Base-by-base conservation (phyloP, 345 rosid genomes). In the Eucalyptus regnans region DNA sequence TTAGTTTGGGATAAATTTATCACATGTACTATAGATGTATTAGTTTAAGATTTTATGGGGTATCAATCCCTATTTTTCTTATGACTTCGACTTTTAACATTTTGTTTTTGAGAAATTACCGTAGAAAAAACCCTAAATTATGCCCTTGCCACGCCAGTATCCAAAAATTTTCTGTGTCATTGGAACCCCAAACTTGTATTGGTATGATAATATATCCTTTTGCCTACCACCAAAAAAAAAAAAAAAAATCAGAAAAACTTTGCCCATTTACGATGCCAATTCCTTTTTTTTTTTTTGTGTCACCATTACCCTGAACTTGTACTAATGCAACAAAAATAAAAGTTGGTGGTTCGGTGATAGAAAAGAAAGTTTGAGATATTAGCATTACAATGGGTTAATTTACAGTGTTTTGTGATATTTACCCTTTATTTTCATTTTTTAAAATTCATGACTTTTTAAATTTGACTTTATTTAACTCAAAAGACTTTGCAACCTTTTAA, bases 101-200 rank as follows among this genome's bases (percentile, higher is more conserved):
- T 76, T 20, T 0, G 0, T 37, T 76, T 76, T 76, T 33, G 27
- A 3, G 46, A 71, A 71, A 37, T 37, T 71, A 71, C 14, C 0
- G 0, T 37, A 37, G 7, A 71, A 5, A 9, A 3, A 17, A 33
- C 25, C 44, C 14, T 9, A 71, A 71, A 71, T 71, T 71, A 18
- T 71, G 13, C 44, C 13, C 4, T 17, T 18, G 48, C 1, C 4
- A 6, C 12, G 22, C 27, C 1, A 5, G 20, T 18, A 5, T 76
- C 0, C 8, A 0, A 76, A 71, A 71, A 20, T 71, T 37, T 2
- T n/a, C n/a, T 5, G 0, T 5, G 27, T 37, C 14, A 20, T 9
- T 20, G 5, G 27, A 37, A 76, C 8, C 46, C 1, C 7, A 9
- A 37, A 76, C 3, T 71, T 37, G 23, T 33, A 68, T 11, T 5